Conservation (phyloP, 2,329 filamentous ascomycete genomes). For the Fusarium sp. region DNA sequence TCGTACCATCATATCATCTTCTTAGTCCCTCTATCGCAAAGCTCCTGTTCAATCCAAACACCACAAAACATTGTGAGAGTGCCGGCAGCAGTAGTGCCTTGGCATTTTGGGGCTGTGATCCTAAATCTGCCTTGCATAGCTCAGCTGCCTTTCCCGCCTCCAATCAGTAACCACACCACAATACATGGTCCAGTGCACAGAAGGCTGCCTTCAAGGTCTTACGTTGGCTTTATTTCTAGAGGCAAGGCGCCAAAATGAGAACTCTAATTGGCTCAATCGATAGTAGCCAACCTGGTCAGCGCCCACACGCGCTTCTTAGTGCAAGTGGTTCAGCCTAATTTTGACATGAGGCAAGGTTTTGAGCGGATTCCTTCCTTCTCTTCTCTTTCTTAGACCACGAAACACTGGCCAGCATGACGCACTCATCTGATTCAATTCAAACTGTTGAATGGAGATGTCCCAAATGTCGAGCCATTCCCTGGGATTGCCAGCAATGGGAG, state of each 20-base stretch:
- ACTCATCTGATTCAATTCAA: not conserved
- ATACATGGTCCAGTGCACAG: no score
- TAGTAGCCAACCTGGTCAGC: no score
- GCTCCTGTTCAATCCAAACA: not conserved
- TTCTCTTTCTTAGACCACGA: not conserved
- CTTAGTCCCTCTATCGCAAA: not conserved
- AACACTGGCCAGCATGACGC: not conserved
- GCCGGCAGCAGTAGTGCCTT: not conserved
- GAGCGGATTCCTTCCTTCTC: no score
- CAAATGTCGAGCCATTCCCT: not conserved
- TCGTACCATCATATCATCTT: not conserved
- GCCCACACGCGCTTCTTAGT: no score
- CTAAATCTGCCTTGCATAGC: not conserved
- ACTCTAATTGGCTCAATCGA: no score
- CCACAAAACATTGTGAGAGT: not conserved
- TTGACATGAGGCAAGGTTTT: no score
- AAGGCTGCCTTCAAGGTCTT: no score
- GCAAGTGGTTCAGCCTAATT: no score
- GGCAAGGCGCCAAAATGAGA: no score
- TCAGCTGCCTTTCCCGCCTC: not conserved
- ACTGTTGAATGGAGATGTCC: not conserved
- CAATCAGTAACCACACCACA: not conserved
- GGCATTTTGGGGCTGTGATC: not conserved
- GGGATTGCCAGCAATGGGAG: not conserved
- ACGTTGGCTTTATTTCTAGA: no score